Evolutionary conservation across 805 yeast species (phyloP), one percentile per base, ranked within the genome.

Genomic region (Teunomyces panamensis): DNA sequence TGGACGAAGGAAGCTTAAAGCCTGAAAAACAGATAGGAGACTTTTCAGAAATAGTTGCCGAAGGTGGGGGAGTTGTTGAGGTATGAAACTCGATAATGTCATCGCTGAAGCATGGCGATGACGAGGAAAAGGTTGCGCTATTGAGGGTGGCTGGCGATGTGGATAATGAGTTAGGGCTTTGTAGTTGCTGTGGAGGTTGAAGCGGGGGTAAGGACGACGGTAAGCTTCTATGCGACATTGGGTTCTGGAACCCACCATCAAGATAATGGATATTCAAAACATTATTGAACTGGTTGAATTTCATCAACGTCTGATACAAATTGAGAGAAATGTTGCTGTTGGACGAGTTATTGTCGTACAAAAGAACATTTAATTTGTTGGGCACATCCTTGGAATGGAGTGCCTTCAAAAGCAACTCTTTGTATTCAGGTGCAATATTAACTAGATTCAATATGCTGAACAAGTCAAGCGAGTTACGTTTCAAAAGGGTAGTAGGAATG

Each of bases 401-500:
- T 1, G 39, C 27, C n/a, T 47, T 42, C 37, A 61, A 35, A 9
- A 68, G 49, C 9, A 49, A 30, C 8, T 55, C 51, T 42, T 63
- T 62, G 13, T 50, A 49, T 3, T 51, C 49, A 2, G 51, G 49
- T 1, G 67, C 55, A 27, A 69, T 53, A 35, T 58, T 63, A 49
- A 65, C 61, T 6, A 71, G 57, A 30, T 64, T 62, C 24, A 74
- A 48, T 17, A 74, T 63, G 28, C 66, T 67, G 5, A 52, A 49
- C 29, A 75, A 51, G 44, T 58, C 63, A 45, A 66, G 69, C 28
- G 70, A 62, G 35, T 58, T 60, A 43, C 79, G 53, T 50, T 73
- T 73, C 29, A 75, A 53, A 24, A 75, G 61, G 1, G 79, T 75
- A 2, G 77, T 65, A 9, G 79, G 79, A 10, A 74, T 57, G 51